A percentile compares a stretch with the other conserved stretches of the same genome.
Conservation (phyloP, 1,284 basidiomycete genomes). For the Pyrrhoderma lamaoense region DNA sequence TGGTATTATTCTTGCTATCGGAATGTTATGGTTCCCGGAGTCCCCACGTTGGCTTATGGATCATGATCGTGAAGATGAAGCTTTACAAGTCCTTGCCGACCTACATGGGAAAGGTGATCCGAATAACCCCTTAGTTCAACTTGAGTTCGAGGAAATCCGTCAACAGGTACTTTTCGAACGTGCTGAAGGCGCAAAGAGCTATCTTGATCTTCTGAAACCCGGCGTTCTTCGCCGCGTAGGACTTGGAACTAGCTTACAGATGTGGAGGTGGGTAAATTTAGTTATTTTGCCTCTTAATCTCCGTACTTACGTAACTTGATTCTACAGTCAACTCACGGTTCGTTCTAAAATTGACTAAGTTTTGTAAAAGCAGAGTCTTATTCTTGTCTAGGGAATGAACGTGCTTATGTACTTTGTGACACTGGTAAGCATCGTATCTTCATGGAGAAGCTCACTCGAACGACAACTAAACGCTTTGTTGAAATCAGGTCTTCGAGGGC, state of each 20-base stretch:
- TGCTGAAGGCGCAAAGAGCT: conserved; percentile 64
- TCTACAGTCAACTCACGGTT: conserved; percentile 2
- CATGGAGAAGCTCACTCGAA: too few species aligned
- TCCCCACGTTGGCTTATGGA: conserved; percentile 53
- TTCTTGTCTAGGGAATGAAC: conserved; percentile 28
- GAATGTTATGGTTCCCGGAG: conserved; percentile 64
- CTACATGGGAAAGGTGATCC: conserved; percentile 70
- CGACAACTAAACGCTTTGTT: too few species aligned
- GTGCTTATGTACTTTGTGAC: conserved; percentile 61
- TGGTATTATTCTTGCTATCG: conserved; percentile 57
- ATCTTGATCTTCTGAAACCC: conserved; percentile 56
- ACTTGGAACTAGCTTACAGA: conserved; percentile 51
- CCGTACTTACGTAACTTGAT: neutral
- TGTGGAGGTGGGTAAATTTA: conserved; percentile 53
- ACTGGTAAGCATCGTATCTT: conserved; percentile 38
- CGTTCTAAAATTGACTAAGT: too few species aligned
- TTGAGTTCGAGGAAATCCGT: conserved; percentile 77
- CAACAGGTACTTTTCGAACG: conserved; percentile 68
- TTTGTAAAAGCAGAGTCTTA: too few species aligned
- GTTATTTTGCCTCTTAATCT: neutral
- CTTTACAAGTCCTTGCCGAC: conserved; percentile 69
- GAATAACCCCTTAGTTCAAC: conserved; percentile 57
- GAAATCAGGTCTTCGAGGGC: conserved; percentile 60
- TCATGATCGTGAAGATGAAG: conserved; percentile 55
- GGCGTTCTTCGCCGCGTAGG: conserved; percentile 52